These are phyloP conservation scores for Wickerhamomyces sp. DNA, from an alignment of 1,139 yeast species.

Conservation along the genomic window DNA sequence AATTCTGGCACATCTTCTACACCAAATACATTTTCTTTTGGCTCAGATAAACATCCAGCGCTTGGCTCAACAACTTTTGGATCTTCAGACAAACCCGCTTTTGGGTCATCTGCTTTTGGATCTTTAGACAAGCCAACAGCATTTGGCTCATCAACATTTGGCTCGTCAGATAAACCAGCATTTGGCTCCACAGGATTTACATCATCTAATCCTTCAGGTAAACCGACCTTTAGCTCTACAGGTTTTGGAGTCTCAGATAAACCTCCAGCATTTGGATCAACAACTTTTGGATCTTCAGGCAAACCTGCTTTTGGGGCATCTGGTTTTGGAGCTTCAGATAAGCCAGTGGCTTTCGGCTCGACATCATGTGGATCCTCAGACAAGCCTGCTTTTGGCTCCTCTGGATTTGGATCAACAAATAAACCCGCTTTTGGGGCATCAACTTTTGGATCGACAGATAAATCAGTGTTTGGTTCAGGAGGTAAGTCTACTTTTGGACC, in stretches of 20 bases:
- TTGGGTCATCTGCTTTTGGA: constrained; percentile 8
- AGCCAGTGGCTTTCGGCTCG: constrained; percentile 7
- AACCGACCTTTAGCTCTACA: constrained; percentile 12
- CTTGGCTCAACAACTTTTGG: constrained; percentile 17
- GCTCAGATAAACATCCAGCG: no score
- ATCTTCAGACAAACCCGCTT: constrained; percentile 5
- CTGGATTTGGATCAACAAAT: constrained; percentile 9
- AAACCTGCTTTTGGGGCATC: background rate
- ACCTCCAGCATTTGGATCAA: constrained; percentile 17
- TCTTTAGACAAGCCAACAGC: constrained; percentile 11
- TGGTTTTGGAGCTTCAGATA: background rate
- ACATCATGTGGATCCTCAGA: constrained; percentile 7
- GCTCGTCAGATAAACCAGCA: constrained; percentile 6
- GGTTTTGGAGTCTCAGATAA: constrained; percentile 3
- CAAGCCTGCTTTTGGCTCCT: constrained; percentile 8
- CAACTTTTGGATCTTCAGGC: constrained; percentile 12
- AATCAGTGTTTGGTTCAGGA: constrained; percentile 4
- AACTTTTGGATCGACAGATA: constrained; percentile 6
- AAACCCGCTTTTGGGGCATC: constrained; percentile 6
- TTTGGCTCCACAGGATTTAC: constrained; percentile 7
- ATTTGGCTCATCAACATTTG: constrained; percentile 13
- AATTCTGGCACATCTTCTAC: no score
- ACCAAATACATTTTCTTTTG: no score
- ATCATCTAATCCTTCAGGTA: constrained; percentile 2
- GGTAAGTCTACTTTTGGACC: no score